These are phyloP conservation scores for Dictyostelium intermedium DNA, from an alignment of 78 protist genomes.

Conservation along the genomic window DNA sequence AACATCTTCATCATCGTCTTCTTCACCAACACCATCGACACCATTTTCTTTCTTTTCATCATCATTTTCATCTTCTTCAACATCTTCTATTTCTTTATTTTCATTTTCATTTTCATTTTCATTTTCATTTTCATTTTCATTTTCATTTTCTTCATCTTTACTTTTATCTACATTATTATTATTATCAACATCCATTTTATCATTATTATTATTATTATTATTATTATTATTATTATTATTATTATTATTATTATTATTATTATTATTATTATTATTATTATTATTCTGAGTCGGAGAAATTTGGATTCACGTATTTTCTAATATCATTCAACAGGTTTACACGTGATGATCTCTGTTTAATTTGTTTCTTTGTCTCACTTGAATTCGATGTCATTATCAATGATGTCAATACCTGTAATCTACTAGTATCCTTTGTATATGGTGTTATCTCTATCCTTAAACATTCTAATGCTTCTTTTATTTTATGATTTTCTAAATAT, in stretches of 20 bases:
- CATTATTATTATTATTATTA: no score
- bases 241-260: no score
- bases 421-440: background rate
- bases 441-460: constrained; percentile 80
- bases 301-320: constrained; percentile 77
- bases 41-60: constrained; percentile 12
- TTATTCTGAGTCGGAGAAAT: no score
- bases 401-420: constrained; percentile 60
- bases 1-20: constrained; percentile 26
- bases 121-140: background rate
- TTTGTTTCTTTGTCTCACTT: background rate
- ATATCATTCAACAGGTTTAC: constrained; percentile 39
- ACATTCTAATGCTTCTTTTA: constrained; percentile 55
- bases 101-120: background rate
- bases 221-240: no score
- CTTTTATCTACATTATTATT: background rate
- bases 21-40: background rate
- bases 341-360: constrained; percentile 33
- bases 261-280: no score
- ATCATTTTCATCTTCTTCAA: background rate
- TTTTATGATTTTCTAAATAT: constrained; percentile 49
- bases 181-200: background rate
- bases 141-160: background rate
- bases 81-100: background rate
- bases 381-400: constrained; percentile 51